Conservation (phyloP, 2,329 filamentous ascomycete genomes). For the Xylariales sp. region DNA sequence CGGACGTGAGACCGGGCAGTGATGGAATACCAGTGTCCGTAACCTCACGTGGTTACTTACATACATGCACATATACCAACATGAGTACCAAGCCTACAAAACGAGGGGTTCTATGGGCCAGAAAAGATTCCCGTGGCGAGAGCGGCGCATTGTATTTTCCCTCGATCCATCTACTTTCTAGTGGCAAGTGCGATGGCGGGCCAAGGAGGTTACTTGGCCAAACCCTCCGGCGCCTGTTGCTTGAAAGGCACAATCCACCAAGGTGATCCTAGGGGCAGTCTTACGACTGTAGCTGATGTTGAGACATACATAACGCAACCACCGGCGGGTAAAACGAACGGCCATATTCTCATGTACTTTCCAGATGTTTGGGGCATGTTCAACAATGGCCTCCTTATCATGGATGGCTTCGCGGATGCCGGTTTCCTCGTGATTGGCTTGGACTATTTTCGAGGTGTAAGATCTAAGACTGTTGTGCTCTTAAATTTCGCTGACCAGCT, state of each 20-base stretch:
- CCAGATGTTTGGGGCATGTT: constrained; percentile 41
- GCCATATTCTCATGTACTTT: constrained; percentile 39
- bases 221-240: constrained; percentile 20
- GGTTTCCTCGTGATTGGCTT: constrained; percentile 38
- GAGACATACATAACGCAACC: constrained; percentile 23
- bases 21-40: too few species aligned
- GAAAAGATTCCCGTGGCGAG: too few species aligned
- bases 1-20: too few species aligned
- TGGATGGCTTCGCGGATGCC: constrained; percentile 41
- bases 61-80: too few species aligned
- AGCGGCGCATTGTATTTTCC: too few species aligned
- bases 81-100: too few species aligned
- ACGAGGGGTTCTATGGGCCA: too few species aligned
- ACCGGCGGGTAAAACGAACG: constrained; percentile 15
- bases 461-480: constrained; percentile 4
- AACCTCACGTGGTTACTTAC: too few species aligned
- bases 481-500: neutral
- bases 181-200: neutral
- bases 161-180: too few species aligned
- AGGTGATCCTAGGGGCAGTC: constrained; percentile 19
- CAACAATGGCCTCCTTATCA: constrained; percentile 37
- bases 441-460: constrained; percentile 40
- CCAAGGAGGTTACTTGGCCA: constrained; percentile 14
- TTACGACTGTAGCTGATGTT: constrained; percentile 15
- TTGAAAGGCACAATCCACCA: constrained; percentile 19